phyloP scores from a whole-genome alignment of 2,329 filamentous ascomycete genomes.

The Davidsoniella eucalypti region DNA sequence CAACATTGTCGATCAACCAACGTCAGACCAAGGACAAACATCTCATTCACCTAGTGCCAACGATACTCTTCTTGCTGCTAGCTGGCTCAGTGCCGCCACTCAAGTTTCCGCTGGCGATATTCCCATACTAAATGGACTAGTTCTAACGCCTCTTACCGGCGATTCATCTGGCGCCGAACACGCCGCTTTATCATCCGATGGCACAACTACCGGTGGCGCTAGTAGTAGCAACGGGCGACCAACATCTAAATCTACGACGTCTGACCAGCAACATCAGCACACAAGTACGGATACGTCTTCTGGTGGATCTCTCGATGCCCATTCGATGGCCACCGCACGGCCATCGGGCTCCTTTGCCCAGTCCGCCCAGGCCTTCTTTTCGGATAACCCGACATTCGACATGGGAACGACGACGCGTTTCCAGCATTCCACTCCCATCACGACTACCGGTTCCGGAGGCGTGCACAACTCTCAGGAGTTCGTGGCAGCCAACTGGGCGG shows the following conservation, averaged over 20 bases:
- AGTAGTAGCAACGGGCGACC: slow-evolving; percentile 1
- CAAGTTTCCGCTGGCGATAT: background rate
- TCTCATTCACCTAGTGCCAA: background rate
- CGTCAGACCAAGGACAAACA: background rate
- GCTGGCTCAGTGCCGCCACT: background rate
- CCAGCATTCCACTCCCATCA: slow-evolving; percentile 13
- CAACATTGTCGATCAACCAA: slow-evolving; percentile 22
- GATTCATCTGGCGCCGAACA: background rate
- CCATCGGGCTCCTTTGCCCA: too few species aligned
- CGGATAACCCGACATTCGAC: background rate
- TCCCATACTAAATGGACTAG: background rate
- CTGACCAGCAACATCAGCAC: slow-evolving; percentile 5
- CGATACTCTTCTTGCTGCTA: background rate
- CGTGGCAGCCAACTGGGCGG: slow-evolving; percentile 23
- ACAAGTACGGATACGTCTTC: too few species aligned
- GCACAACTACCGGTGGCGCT: background rate
- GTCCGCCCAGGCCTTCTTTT: background rate
- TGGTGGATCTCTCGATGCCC: too few species aligned
- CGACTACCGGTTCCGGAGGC: slow-evolving; percentile 17
- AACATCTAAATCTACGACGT: slow-evolving; percentile 7
- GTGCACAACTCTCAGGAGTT: slow-evolving; percentile 23
- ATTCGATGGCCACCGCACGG: too few species aligned
- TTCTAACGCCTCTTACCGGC: background rate
- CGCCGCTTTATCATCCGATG: slow-evolving; percentile 1
- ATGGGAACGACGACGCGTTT: background rate